A percentile compares a stretch with the other conserved stretches of the same genome.
These are phyloP conservation scores for Turnera subulata DNA, from an alignment of 345 rosid species.

Conservation along the genomic window DNA sequence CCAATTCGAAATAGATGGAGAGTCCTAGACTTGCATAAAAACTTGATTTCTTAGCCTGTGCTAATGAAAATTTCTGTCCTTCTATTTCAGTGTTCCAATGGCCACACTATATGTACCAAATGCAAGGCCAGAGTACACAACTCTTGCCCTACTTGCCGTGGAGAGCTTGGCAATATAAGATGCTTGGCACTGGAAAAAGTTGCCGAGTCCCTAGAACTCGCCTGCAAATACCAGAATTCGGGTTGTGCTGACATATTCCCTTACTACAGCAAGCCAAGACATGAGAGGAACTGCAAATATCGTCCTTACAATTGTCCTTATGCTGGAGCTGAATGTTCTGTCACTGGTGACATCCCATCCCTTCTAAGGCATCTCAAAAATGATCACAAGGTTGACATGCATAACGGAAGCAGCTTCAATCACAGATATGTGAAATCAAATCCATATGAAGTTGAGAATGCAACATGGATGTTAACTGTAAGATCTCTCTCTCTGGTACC, in stretches of 20 bases:
- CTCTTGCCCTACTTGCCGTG: constrained; percentile 79
- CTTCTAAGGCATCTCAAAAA: constrained; percentile 73
- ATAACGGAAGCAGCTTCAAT: constrained; percentile 76
- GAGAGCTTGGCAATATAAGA: constrained; percentile 84
- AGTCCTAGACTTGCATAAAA: too few relatives aligned
- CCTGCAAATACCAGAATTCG: constrained; percentile 63
- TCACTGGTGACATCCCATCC: constrained; percentile 65
- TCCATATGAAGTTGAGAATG: constrained; percentile 87
- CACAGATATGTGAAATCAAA: constrained; percentile 85
- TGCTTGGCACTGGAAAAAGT: constrained; percentile 87
- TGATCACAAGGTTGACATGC: constrained; percentile 95
- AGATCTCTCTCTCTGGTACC: constrained; percentile 16
- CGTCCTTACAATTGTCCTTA: constrained; percentile 82
- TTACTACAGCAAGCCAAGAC: constrained; percentile 75
- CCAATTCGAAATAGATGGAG: too few relatives aligned
- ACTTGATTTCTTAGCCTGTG: too few relatives aligned
- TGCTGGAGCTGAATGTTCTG: constrained; percentile 82
- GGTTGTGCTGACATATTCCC: constrained; percentile 82
- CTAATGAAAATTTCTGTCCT: neutral
- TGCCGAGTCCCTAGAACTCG: constrained; percentile 73
- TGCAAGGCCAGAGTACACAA: constrained; percentile 73
- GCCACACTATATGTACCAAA: constrained; percentile 74
- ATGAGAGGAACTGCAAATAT: constrained; percentile 65
- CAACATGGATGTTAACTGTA: constrained; percentile 97
- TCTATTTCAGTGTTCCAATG: constrained; percentile 69